Evolutionary conservation across 257 asterid genomes (phyloP).

Genomic region (Solanum chmielewskii): DNA sequence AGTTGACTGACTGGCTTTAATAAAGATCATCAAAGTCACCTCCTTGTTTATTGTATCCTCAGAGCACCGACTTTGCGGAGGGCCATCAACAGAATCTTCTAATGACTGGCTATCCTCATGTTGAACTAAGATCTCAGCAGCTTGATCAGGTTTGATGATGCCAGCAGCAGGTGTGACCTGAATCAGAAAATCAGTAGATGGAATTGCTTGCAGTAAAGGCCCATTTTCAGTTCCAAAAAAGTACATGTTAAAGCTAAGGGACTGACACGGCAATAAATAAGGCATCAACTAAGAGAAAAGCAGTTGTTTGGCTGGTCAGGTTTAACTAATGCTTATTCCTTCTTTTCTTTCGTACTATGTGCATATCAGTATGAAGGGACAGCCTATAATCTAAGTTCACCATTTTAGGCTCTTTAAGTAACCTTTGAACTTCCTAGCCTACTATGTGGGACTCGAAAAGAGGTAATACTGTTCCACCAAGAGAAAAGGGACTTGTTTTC

Average conservation of each 20-base stretch:
- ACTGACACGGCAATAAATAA: not conserved
- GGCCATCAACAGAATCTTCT: constrained; percentile 53
- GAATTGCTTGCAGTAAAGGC: not conserved
- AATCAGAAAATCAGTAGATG: not conserved
- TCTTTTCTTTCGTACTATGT: not conserved
- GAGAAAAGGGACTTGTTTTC: not conserved
- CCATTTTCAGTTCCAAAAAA: not conserved
- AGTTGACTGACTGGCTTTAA: constrained; percentile 44
- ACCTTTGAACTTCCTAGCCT: not conserved
- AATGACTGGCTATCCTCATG: constrained; percentile 55
- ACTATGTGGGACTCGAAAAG: not conserved
- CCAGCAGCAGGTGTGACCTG: constrained; percentile 79
- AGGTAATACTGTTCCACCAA: not conserved
- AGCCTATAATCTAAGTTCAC: not conserved
- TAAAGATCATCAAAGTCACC: constrained; percentile 38
- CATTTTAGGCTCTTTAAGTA: not conserved
- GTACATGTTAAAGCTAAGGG: not conserved
- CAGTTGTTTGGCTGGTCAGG: not conserved
- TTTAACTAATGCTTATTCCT: not conserved
- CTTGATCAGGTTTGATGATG: constrained; percentile 48
- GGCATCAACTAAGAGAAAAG: not conserved
- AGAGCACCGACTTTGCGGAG: constrained; percentile 72
- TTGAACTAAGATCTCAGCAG: constrained; percentile 37
- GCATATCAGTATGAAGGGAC: not conserved
- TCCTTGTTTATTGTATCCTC: constrained; percentile 70